Evolutionary conservation across 108 stramenopile species (phyloP), one percentile per base, ranked within the genome.

Genomic region (Fragilariopsis cylindrus): DNA sequence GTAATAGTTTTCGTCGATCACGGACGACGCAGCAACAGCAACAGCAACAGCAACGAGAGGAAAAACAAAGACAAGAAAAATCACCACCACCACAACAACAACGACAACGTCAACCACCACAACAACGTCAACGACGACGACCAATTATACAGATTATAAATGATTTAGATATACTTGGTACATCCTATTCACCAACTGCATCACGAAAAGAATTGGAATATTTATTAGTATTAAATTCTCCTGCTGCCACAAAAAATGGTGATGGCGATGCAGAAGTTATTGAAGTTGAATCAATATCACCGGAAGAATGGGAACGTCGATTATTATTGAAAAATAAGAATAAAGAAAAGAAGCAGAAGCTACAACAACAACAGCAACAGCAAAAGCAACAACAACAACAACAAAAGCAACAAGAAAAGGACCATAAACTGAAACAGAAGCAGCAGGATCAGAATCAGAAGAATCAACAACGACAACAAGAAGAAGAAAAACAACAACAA

Each of bases 241-340:
- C 21, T 0, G 49, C 48, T 30, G 11, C 62, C 8, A 6, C 7
- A 43, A 45, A 45, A 45, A n/a, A 48, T 19, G 49, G 7, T 12
- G 48, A 52, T 13, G 67, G 30, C 18, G 67, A 19, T 44, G 39
- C 42, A 13, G 18, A 45, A 47, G 67, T 52, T 0, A 48, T 68
- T 5, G 67, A 68, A n/a, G 48, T 50, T 0, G 67, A 68, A 68
- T 52, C 30, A n/a, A 48, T 68, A 21, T 50, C 67, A 3, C 67
- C 67, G 16, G 50, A 68, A 48, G 67, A 68, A 48, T 68, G 67
- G 67, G 18, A 68, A 48, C 7, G 15, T 15, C 52, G 52, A 53
- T n/a, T 15, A 53, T 12, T 15, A 53, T n/a, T 12, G 15, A 53
- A 15, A n/a, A 12, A n/a, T 53, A n/a, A 53, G 1, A 2, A 2